Evolutionary conservation across 108 stramenopile genomes (phyloP), one percentile per base, ranked within the genome.

Genomic region (Cylindrotheca closterium): DNA sequence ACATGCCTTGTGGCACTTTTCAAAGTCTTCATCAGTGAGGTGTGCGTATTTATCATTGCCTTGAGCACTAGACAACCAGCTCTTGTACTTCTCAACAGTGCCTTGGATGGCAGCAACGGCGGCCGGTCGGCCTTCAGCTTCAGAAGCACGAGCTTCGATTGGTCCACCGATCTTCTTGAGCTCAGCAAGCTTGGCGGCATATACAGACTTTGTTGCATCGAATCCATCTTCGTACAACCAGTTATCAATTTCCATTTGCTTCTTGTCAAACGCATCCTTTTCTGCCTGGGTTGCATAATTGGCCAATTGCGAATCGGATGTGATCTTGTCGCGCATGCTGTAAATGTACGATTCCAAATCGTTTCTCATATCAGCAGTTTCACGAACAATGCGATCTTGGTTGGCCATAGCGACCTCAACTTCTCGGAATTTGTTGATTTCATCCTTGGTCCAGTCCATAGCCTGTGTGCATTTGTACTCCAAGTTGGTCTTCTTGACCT

Each of bases 141-240:
- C 98, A 26, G 68, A 55, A 47, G 84, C 75, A 63, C 99, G 92
- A 22, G 59, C 56, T 63, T 96, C 93, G 59, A 98, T 90, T 7
- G 96, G 95, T 57, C 84, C 77, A 22, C 98, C 98, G 29, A 93
- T 34, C 32, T 72, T 71, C 56, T 86, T 92, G 45, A 99, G 81
- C 30, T 95, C 95, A 15, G 50, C 77, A 33, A 99, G 71, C 81
- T 98, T 94, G 21, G 67, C 77, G 21, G 85, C 76, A 73, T 97
- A 98, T 0, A 90, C 88, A 12, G 87, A 87, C 79, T 98, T 98
- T 49, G 84, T 84, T 19, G 94, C 94, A 69, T 99, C 98, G 67
- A 95, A 99, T 57, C 99, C 99, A 73, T 97, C 97, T 70, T 93
- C 92, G 74, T 98, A 99, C 49, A 99, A 66, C 99, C 99, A 99